Evolutionary conservation across 2,329 filamentous ascomycete genomes (phyloP), one percentile per base, ranked within the genome.

Genomic region (Camptophora hylomeconis): DNA sequence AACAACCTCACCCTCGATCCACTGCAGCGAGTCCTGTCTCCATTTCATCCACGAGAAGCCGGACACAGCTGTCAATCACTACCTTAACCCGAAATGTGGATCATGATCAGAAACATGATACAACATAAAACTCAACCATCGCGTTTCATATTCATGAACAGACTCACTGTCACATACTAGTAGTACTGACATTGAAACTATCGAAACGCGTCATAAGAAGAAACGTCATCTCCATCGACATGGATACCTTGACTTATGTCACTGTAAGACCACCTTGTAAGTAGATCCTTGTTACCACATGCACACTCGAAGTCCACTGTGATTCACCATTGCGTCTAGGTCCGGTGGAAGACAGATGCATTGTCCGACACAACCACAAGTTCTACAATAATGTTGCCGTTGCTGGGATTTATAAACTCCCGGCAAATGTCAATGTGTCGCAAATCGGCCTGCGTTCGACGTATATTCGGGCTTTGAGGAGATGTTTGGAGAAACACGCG

Each of bases 331-430:
- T 5, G 17, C 13, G 11, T 21, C n/a, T 27, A 60, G 55, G 53
- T 24, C 48, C 51, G 5, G 56, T 54, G 31, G 59, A 63, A 37
- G 50, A 45, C 14, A 52, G 58, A 5, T 56, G 49, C 19, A 59
- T 61, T 24, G 48, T 44, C 12, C 47, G 58, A 14, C 56, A 63
- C 34, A 45, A 51, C 16, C 43, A 60, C 5, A 53, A 51, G 1
- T 51, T 53, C 31, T 61, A 62, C 39, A 47, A 57, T 27, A 51
- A 47, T 2, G 42, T 62, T 12, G 41, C 57, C 17, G 42, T 58
- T 2, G 52, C 49, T 12, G 56, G 47, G 7, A 33, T 49, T 8
- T 61, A 61, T 28, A 37, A 45, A 5, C 31, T 49, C 19, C 18
- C 24, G 5, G 20, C 28, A 16, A 31, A 24, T 10, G 17, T 42